Base-by-base conservation (phyloP, 1,284 basidiomycete genomes). In the Heliocybe sulcata region DNA sequence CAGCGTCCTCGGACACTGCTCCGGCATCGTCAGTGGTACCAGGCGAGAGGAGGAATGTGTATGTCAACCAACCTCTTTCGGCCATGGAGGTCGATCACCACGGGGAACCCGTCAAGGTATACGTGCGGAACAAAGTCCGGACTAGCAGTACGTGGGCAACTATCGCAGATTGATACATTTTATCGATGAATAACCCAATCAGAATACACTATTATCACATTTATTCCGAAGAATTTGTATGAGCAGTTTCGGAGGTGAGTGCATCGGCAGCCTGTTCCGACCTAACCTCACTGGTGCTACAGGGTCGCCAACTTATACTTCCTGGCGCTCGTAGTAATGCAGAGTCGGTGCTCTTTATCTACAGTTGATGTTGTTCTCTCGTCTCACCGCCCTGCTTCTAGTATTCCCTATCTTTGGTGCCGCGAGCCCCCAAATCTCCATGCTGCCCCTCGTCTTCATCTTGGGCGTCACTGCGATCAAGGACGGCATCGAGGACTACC, bases 261-360 rank as follows among this genome's bases (percentile, higher is more conserved):
- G 53, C 27, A 25, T 58, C 55, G 45, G 48, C 38, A 27, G 20
- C 10, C 11, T 42, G 29, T 51, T 26, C 14, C 19, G 16, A 6
- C 16, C 33, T 38, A 12, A 16, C 45, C 23, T 33, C 42, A 45
- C 35, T 45, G 31, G 25, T 57, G 60, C 22, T 49, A 12, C 62
- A 87, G 90, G 31, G 84, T 95, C 51, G 94, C 95, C 58, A 98
- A 98, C 71, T 73, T 98, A 52, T 98, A 95, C 73, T 98, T 98
- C 73, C 72, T 98, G 38, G 81, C 79, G 1, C 77, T 94, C 12
- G 90, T 95, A 62, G 75, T 97, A 55, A 75, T 96, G 12, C 91
- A 95, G 76, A 64, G 89, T 90, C 60, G 57, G 81, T 66, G 19
- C n/a, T 49, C 16, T 35, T 14, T 23, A 1, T 16, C 14, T 16